Conservation (phyloP, 208 protist genomes). For the Trypanosoma mega region DNA sequence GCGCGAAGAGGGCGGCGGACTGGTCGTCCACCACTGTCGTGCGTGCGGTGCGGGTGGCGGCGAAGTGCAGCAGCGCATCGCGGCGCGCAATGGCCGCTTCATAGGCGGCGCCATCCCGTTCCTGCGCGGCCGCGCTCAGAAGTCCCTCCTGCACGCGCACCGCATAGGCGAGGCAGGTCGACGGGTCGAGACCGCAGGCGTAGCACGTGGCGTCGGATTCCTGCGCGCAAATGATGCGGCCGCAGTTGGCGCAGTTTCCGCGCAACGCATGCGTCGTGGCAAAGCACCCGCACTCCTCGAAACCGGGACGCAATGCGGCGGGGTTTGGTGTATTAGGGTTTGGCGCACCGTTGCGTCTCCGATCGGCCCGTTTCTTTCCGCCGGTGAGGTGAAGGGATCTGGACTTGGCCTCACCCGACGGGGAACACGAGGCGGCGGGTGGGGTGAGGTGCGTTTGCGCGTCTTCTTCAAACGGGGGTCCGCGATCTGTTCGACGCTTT, state of each 20-base stretch:
- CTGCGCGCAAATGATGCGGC: slow-evolving; percentile 89
- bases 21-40: slow-evolving; percentile 90
- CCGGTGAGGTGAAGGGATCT: no score
- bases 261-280: slow-evolving; percentile 73
- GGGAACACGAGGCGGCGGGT: no score
- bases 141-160: slow-evolving; percentile 78
- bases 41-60: slow-evolving; percentile 65
- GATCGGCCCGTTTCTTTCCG: no score
- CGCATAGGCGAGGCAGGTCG: slow-evolving; percentile 74
- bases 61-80: slow-evolving; percentile 75
- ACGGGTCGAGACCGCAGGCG: slow-evolving; percentile 72
- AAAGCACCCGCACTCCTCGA: slow-evolving; percentile 89
- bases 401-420: no score
- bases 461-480: slow-evolving; percentile 66
- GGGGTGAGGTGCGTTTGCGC: background rate
- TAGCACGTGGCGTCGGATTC: slow-evolving; percentile 82
- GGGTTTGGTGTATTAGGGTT: no score
- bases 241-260: slow-evolving; percentile 87
- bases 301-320: slow-evolving; percentile 57
- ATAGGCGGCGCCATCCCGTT: slow-evolving; percentile 59
- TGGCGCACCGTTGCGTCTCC: no score
- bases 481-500: slow-evolving; percentile 45
- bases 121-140: slow-evolving; percentile 63
- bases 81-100: slow-evolving; percentile 64
- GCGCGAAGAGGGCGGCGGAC: slow-evolving; percentile 60